A percentile compares a stretch with the other conserved stretches of the same genome.
phyloP scores from a whole-genome alignment of 495 filamentous ascomycete species.

The Lepraria neglecta region DNA sequence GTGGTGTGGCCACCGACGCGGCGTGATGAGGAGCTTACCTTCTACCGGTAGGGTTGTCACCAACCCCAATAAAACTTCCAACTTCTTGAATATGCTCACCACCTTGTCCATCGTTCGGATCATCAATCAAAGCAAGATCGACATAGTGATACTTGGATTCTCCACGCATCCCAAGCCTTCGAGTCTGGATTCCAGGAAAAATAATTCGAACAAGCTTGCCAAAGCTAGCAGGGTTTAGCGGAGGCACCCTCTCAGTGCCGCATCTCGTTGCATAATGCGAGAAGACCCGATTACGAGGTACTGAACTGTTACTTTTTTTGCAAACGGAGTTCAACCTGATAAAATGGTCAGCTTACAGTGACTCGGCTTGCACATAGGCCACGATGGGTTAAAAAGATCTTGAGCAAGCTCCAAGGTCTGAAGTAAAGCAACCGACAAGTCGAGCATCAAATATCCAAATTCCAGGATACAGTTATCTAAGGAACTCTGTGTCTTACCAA shows the following conservation, averaged over 20 bases:
- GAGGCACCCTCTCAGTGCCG: slow-evolving; percentile 83
- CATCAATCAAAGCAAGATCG: slow-evolving; percentile 67
- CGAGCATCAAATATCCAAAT: neutral
- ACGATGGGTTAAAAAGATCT: neutral
- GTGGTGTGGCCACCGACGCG: neutral
- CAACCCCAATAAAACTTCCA: neutral
- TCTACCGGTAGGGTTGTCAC: neutral
- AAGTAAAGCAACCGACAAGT: neutral
- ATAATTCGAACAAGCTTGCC: slow-evolving; percentile 94
- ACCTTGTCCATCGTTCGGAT: slow-evolving; percentile 27
- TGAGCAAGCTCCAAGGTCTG: neutral
- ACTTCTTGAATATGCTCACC: slow-evolving; percentile 10
- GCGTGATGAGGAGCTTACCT: slow-evolving; percentile 19
- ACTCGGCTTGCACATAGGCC: neutral
- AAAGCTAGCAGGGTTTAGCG: slow-evolving; percentile 93
- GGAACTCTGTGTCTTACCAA: slow-evolving; percentile 54
- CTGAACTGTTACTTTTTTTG: slow-evolving; percentile 70
- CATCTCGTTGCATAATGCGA: slow-evolving; percentile 86
- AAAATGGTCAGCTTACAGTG: slow-evolving; percentile 28
- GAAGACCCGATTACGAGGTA: slow-evolving; percentile 87
- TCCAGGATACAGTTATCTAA: too few species aligned
- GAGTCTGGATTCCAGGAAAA: slow-evolving; percentile 88
- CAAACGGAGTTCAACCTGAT: slow-evolving; percentile 78
- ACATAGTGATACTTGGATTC: slow-evolving; percentile 99
- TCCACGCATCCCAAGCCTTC: slow-evolving; percentile 84